A percentile compares a stretch with the other conserved stretches of the same genome.
Conservation (phyloP, 2,329 filamentous ascomycete genomes). For the Nemania sp. region DNA sequence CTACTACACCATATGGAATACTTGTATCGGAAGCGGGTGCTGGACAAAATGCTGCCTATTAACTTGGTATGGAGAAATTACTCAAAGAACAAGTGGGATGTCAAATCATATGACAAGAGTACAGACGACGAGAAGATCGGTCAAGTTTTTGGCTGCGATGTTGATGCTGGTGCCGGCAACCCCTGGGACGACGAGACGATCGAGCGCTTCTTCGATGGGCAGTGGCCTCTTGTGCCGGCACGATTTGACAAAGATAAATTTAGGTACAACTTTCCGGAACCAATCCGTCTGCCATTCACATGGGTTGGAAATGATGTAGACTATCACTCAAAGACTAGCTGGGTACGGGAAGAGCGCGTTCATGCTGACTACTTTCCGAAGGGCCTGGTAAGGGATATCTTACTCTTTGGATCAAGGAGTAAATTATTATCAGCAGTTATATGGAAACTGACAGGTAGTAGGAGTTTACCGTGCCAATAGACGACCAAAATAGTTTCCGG, state of each 20-base stretch:
- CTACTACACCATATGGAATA: background rate
- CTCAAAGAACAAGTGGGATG: conserved; percentile 1
- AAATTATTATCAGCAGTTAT: background rate
- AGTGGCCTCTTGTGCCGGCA: background rate
- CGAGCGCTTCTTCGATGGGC: background rate
- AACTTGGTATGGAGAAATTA: background rate
- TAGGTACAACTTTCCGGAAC: background rate
- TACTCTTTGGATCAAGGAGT: background rate
- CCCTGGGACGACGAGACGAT: background rate
- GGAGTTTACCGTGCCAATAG: background rate
- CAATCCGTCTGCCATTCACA: background rate
- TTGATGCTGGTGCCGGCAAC: background rate
- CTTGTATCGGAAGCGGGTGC: background rate
- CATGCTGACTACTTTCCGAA: background rate
- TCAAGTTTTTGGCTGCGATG: background rate
- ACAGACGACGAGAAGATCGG: background rate
- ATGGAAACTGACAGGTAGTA: background rate
- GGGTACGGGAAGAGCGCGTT: background rate
- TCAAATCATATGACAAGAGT: background rate
- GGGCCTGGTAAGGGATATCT: conserved; percentile 2
- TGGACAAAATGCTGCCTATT: conserved; percentile 2
- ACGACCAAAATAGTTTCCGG: background rate
- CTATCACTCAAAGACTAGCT: background rate
- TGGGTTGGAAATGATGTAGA: background rate
- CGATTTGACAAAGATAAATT: background rate